Base-by-base conservation (phyloP, 768 basidiomycete genomes). In the Arthromyces matolae region DNA sequence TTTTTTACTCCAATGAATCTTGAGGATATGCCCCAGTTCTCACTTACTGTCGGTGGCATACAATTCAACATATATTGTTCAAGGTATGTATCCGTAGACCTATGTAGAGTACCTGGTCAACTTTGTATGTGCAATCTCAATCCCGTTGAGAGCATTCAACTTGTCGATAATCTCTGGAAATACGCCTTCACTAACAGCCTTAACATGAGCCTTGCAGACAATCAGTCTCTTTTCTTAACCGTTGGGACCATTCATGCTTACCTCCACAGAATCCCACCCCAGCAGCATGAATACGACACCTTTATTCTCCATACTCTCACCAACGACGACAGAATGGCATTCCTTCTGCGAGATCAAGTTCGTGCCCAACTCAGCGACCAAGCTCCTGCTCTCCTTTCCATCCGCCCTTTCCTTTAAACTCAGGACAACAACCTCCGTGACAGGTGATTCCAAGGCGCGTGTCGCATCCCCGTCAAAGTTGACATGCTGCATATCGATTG, bases 251-350 rank as follows among this genome's bases (percentile, higher is more conserved):
- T 0, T 13, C 16, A 13, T 2, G 36, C 45, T 29, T 37, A 52
- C 54, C 50, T 52, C 29, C n/a, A 52, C 31, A 36, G 44, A 52
- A 19, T 52, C 51, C 54, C 54, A 55, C 8, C 54, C 50, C 5
- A 52, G 4, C 5, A 45, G 39, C 12, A 49, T 3, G n/a, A 52
- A 33, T 14, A n/a, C 28, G 8, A 25, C 46, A 10, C 41, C 50
- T 27, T 49, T 49, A 6, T 43, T 49, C 31, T 52, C 54, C 35
- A 25, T 49, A 27, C 49, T 52, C 40, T 46, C 44, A 8, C 54
- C 54, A 8, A 34, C 6, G 14, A 34, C 14, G 5, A 29, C 4
- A n/a, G 43, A 28, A 14, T 46, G 39, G 22, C 46, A 51, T 10
- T 36, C 3, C 9, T 22, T 19, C 8, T 49, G 24, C 20, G 37